Base-by-base conservation (phyloP, 2,329 filamentous ascomycete genomes). In the Neofusicoccum ribis region DNA sequence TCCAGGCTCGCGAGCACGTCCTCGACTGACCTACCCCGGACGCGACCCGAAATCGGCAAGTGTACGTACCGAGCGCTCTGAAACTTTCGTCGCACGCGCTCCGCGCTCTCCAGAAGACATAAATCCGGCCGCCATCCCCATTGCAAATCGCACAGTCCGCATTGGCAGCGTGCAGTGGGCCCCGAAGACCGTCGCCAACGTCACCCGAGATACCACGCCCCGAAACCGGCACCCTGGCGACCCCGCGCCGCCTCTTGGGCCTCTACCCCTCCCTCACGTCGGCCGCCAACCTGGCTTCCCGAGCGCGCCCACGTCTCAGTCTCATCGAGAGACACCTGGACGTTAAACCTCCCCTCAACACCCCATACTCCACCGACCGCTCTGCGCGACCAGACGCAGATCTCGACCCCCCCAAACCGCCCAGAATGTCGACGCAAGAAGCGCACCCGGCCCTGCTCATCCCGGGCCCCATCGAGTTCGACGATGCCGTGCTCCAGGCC, bases 401-500 rank as follows among this genome's bases (percentile, higher is more conserved):
- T 68, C 65, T 85, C 61, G 83, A 84, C 46, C 73, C 72, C 60
- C 68, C 31, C 44, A 37, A 46, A 44, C 63, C 68, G 44, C 69
- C 72, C 72, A 84, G 73, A 63, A 88, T 88, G 85, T 88, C 86
- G 46, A 76, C 73, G 64, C 86, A 89, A 80, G 73, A 85, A 63
- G 78, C 84, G 64, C 88, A 90, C 75, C 83, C 87, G 62, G 89
- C 94, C 64, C 84, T 99, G 80, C 88, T 99, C 81, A 98, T 99
- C 75, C 95, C 95, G 58, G 95, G 95, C 69, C 95, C 95, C 74
- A 96, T 98, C 79, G 94, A 98, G 83, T 97, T 97, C 76, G 94
- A 97, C 78, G 94, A 98, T 94, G 93, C 89, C 54, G 94, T 98
- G 67, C 88, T 97, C 61, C 87, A 93, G 79, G 92, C 93, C 67